Conservation (phyloP, 768 basidiomycete genomes). For the Cyclocybe cylindracea region DNA sequence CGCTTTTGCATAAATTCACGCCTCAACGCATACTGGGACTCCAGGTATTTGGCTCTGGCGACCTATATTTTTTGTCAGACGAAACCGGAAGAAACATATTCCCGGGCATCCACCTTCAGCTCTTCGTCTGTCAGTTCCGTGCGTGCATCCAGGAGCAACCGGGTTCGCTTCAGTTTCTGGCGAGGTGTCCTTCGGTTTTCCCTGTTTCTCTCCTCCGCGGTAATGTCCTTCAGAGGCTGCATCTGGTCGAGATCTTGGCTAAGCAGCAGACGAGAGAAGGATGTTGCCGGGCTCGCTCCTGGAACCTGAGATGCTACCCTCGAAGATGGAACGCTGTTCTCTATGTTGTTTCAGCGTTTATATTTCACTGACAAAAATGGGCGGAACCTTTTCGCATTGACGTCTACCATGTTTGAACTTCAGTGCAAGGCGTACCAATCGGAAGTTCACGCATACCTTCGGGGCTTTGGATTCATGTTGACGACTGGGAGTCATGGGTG, state of each 20-base stretch:
- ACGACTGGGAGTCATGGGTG: neutral
- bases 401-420: neutral
- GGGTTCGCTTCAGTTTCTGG: constrained; percentile 48
- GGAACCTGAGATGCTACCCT: constrained; percentile 8
- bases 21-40: constrained; percentile 57
- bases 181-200: constrained; percentile 14
- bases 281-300: constrained; percentile 26
- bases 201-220: constrained; percentile 19
- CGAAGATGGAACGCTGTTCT: constrained; percentile 9
- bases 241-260: constrained; percentile 38
- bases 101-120: constrained; percentile 52
- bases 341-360: neutral
- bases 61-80: constrained; percentile 33
- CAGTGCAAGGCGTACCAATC: neutral
- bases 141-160: constrained; percentile 65
- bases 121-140: constrained; percentile 86
- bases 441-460: neutral
- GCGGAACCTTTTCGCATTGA: constrained; percentile 9
- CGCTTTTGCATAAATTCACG: constrained; percentile 53
- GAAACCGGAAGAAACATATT: neutral
- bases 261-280: constrained; percentile 41
- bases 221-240: constrained; percentile 30
- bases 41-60: constrained; percentile 66
- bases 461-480: neutral
- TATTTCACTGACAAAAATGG: neutral